Percentiles rank a stretch among this genome's conserved stretches.
phyloP scores from a whole-genome alignment of 2,329 filamentous ascomycete genomes.

The Pseudopyricularia javanii region DNA sequence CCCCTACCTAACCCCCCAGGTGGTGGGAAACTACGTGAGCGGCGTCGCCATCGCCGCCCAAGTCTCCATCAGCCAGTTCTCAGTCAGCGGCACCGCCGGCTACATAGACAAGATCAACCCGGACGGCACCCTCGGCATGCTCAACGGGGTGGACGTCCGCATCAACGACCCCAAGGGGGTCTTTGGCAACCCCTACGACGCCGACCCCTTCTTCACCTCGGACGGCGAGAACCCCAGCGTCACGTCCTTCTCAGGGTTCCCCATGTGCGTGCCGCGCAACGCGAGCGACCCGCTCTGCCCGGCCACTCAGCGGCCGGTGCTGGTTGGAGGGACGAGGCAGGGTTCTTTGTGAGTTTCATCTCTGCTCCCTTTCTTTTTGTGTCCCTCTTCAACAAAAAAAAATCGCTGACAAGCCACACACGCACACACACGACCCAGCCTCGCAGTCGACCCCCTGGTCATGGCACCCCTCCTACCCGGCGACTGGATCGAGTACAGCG shows the following conservation, averaged over 20 bases:
- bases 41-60: constrained; percentile 19
- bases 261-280: constrained; percentile 36
- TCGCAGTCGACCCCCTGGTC: constrained; percentile 20
- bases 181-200: constrained; percentile 24
- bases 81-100: constrained; percentile 20
- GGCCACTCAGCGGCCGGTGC: constrained; percentile 17
- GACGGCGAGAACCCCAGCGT: constrained; percentile 35
- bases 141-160: constrained; percentile 19
- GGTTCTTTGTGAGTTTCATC: too few species aligned
- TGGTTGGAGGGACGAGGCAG: too few species aligned
- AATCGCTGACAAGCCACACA: constrained; percentile 18
- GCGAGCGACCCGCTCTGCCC: constrained; percentile 21
- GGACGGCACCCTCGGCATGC: constrained; percentile 19
- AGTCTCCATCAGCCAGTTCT: constrained; percentile 20
- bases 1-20: constrained; percentile 13
- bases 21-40: constrained; percentile 22
- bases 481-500: constrained; percentile 21
- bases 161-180: constrained; percentile 33
- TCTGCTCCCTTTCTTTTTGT: too few species aligned
- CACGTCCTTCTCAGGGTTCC: constrained; percentile 34
- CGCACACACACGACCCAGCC: constrained; percentile 20
- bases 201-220: constrained; percentile 28
- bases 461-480: constrained; percentile 23
- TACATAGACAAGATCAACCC: constrained; percentile 21
- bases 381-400: too few species aligned